Evolutionary conservation across 2,329 filamentous ascomycete species (phyloP).

Genomic region (Cryphonectria nitschkei): DNA sequence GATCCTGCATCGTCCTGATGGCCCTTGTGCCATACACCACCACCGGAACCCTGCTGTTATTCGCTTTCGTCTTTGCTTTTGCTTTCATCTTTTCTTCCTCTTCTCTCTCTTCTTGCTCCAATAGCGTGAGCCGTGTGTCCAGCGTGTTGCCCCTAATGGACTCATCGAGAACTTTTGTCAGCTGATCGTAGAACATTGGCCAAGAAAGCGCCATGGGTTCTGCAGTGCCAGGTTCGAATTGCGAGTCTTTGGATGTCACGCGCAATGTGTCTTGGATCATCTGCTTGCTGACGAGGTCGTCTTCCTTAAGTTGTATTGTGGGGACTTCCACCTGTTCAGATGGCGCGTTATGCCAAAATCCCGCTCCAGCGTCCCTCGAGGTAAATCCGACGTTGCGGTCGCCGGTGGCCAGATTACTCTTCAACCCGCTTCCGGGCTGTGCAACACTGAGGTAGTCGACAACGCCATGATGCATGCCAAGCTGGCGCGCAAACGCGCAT

Average conservation of each 20-base stretch:
- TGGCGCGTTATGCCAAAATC: not conserved
- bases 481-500: conserved; percentile 22
- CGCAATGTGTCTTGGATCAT: not conserved
- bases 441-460: conserved; percentile 24
- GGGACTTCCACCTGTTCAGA: conserved; percentile 22
- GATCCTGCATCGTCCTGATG: too few species aligned
- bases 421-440: not conserved
- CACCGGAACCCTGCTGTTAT: too few species aligned
- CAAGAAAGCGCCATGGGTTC: conserved; percentile 15
- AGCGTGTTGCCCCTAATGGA: conserved; percentile 11
- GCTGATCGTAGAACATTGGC: conserved; percentile 11
- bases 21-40: too few species aligned
- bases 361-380: not conserved
- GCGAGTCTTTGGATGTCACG: conserved; percentile 9
- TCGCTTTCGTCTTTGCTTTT: too few species aligned
- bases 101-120: not conserved
- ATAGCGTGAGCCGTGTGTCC: conserved; percentile 14
- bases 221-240: not conserved
- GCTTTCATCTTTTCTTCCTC: not conserved
- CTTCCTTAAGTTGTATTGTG: not conserved
- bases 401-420: not conserved
- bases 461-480: conserved; percentile 17
- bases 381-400: conserved; percentile 15
- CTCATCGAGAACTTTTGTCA: conserved; percentile 11
- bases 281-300: not conserved